Evolutionary conservation across 176 grass and related monocot species (phyloP), one percentile per base, ranked within the genome.

Genomic region (Cocos nucifera): DNA sequence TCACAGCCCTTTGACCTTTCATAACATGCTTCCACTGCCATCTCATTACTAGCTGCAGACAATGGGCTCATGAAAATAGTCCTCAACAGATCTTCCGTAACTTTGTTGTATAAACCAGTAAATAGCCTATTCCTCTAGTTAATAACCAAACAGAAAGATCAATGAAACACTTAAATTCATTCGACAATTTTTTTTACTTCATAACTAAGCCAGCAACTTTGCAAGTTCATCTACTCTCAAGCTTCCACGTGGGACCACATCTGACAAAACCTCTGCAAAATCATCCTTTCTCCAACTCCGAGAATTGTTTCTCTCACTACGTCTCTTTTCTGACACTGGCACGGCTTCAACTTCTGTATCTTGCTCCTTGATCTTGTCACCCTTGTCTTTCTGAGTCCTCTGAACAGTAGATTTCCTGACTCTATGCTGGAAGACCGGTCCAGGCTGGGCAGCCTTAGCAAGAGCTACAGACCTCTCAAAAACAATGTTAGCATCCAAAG

Each of bases 211-310:
- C 49, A 87, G 80, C 66, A 96, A 62, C 65, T 87, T 90, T 4
- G 92, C 92, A 49, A 96, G 80, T 85, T 96, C 86, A 80, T 96
- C 92, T 49, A 96, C 78, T 72, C 86, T 77, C 70, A 96, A 78
- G 24, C 75, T 88, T 49, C 80, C 86, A 59, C 78, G 83, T 27
- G 78, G 80, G 60, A 88, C 75, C 58, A 82, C 72, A 77, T 82
- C 76, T 18, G 80, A 79, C 12, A 80, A 24, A 26, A 78, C 70
- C 19, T 82, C 75, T 56, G 63, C 65, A 20, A 75, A 70, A 27
- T 49, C 71, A 56, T 80, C 75, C 74, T 64, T 80, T 81, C 58
- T 86, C 52, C 58, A 62, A 5, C 51, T 72, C 71, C 48, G 59
- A 15, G 30, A 72, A 25, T 59, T 65, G 70, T 48, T 56, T 18